These are phyloP conservation scores for Sugiyamaella chiloensis DNA, from an alignment of 805 yeast species.

Conservation along the genomic window DNA sequence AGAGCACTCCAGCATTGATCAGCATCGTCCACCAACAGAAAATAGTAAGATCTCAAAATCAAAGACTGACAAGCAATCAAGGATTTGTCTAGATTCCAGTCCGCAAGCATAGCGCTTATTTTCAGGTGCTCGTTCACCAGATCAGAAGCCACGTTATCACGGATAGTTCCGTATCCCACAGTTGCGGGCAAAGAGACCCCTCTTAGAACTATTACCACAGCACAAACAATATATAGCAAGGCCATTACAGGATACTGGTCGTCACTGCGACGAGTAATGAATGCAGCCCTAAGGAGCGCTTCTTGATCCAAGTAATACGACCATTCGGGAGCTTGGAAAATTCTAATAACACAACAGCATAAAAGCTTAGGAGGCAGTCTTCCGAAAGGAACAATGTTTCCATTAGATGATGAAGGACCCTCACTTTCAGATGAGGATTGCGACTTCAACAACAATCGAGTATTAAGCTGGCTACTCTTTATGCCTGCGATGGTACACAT, in stretches of 20 bases:
- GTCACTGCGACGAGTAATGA: constrained; percentile 1
- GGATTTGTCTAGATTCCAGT: constrained; percentile 1
- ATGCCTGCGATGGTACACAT: constrained; percentile 8
- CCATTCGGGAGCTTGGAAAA: constrained; percentile 5
- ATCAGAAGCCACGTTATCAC: neutral
- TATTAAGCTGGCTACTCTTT: neutral
- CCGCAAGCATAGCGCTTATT: constrained; percentile 3
- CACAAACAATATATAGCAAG: constrained; percentile 12
- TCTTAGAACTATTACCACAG: constrained; percentile 5
- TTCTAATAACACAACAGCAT: constrained; percentile 4
- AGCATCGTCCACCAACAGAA: neutral
- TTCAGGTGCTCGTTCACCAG: constrained; percentile 4
- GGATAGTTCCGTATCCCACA: neutral
- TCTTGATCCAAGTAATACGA: constrained; percentile 10
- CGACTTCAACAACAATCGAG: neutral
- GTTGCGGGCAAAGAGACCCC: neutral
- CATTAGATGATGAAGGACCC: neutral
- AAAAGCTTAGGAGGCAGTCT: constrained; percentile 9
- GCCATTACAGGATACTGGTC: constrained; percentile 2
- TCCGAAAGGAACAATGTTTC: neutral
- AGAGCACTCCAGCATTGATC: constrained; percentile 8
- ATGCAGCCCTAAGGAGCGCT: constrained; percentile 1
- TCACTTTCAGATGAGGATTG: neutral
- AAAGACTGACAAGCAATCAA: constrained; percentile 3
- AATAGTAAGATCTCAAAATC: constrained; percentile 3